Evolutionary conservation across 495 filamentous ascomycete genomes (phyloP).

Genomic region (Letharia lupina): DNA sequence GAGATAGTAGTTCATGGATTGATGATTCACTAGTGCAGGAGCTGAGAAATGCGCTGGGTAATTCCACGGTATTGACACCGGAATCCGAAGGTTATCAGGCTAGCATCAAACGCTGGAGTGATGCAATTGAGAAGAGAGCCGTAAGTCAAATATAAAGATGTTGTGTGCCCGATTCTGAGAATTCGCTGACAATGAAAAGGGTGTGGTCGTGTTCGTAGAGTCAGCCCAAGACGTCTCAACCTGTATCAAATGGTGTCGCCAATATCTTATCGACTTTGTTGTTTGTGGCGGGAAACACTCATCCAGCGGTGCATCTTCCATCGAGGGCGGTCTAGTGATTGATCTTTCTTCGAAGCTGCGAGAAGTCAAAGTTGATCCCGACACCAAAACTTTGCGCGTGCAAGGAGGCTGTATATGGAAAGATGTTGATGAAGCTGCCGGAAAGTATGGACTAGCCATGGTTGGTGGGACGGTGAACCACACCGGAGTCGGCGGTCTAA

Average conservation of each 20-base stretch:
- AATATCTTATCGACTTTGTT: slow-evolving; percentile 40
- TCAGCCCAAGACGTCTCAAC: slow-evolving; percentile 14
- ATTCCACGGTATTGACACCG: too few species aligned
- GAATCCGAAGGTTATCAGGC: too few species aligned
- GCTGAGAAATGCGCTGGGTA: too few species aligned
- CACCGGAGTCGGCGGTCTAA: slow-evolving; percentile 51
- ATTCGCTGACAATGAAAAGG: not conserved
- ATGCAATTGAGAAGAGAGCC: too few species aligned
- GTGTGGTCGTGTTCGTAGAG: not conserved
- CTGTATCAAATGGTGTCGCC: slow-evolving; percentile 24
- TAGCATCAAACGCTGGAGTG: too few species aligned
- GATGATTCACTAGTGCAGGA: too few species aligned
- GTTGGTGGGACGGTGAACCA: slow-evolving; percentile 55
- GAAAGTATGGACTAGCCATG: slow-evolving; percentile 41
- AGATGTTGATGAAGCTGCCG: slow-evolving; percentile 47
- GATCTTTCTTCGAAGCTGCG: slow-evolving; percentile 44
- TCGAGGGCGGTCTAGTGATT: slow-evolving; percentile 46
- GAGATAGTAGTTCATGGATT: too few species aligned
- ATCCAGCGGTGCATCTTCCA: slow-evolving; percentile 41
- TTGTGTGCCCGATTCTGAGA: too few species aligned
- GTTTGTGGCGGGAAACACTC: slow-evolving; percentile 49
- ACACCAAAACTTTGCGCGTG: too few species aligned
- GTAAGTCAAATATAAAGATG: too few species aligned
- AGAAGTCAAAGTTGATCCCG: slow-evolving; percentile 38
- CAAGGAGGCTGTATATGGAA: slow-evolving; percentile 48